A percentile compares a stretch with the other conserved stretches of the same genome.
phyloP scores from a whole-genome alignment of 2,329 filamentous ascomycete genomes.

The Sporothrix protearum region DNA sequence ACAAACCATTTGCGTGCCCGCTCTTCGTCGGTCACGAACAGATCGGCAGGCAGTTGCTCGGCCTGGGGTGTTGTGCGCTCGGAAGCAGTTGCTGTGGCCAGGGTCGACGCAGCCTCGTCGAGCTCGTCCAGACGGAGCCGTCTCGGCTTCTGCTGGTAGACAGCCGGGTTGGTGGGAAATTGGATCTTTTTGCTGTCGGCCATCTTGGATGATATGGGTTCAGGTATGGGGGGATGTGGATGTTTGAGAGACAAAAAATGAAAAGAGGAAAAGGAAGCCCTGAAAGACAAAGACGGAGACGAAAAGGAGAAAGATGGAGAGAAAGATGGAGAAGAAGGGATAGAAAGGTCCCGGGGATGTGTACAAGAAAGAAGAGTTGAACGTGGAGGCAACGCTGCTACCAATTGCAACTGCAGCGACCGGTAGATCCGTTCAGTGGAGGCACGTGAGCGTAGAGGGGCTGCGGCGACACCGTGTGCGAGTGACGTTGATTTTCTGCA shows the following conservation, averaged over 20 bases:
- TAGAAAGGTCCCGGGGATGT: neutral
- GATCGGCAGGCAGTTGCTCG: slow-evolving; percentile 34
- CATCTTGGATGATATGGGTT: slow-evolving; percentile 15
- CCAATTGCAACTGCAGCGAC: neutral
- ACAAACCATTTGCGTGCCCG: slow-evolving; percentile 59
- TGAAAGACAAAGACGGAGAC: neutral
- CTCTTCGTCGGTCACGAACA: slow-evolving; percentile 36
- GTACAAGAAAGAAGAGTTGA: neutral
- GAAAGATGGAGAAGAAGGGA: neutral
- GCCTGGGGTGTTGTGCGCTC: slow-evolving; percentile 20
- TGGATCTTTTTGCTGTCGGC: neutral
- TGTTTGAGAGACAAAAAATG: neutral
- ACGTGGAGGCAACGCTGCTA: neutral
- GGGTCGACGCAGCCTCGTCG: slow-evolving; percentile 19
- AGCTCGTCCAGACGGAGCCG: slow-evolving; percentile 23
- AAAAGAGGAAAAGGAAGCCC: neutral
- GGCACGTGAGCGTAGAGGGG: slow-evolving; percentile 3
- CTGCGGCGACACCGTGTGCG: neutral
- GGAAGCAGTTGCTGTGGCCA: slow-evolving; percentile 19
- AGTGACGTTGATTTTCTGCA: neutral
- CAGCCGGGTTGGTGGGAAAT: slow-evolving; percentile 19
- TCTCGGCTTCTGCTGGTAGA: slow-evolving; percentile 21
- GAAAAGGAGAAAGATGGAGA: neutral
- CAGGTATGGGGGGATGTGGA: neutral
- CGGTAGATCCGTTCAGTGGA: neutral